These are phyloP conservation scores for Phalaenopsis hybrid DNA, from an alignment of 116 monocot genomes.

Conservation along the genomic window DNA sequence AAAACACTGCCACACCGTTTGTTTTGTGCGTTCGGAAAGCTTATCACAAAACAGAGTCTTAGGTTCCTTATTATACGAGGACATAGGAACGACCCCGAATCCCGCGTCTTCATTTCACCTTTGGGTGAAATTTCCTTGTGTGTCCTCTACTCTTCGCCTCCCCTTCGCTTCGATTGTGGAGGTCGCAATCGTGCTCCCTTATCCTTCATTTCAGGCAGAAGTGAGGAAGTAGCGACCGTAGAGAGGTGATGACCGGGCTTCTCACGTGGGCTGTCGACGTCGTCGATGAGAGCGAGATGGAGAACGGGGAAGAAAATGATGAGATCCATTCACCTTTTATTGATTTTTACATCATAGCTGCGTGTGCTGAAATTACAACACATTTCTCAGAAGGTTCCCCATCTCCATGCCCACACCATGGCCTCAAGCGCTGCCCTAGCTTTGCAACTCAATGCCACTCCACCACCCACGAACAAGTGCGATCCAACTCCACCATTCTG, in stretches of 20 bases:
- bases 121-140: no score
- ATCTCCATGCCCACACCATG: constrained; percentile 78
- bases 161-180: no score
- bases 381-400: constrained; percentile 71
- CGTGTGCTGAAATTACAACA: constrained; percentile 55
- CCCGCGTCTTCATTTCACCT: no score
- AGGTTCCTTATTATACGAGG: no score
- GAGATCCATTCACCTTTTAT: constrained; percentile 14
- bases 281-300: constrained; percentile 32
- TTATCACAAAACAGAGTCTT: no score
- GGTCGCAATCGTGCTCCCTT: no score
- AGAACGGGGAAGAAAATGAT: constrained; percentile 18
- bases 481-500: not conserved
- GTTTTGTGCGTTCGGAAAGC: no score
- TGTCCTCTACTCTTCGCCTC: no score
- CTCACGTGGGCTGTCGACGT: constrained; percentile 77
- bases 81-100: no score
- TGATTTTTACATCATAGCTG: constrained; percentile 50
- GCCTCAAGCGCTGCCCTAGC: constrained; percentile 79
- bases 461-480: constrained; percentile 77
- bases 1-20: no score
- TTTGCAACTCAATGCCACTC: constrained; percentile 81
- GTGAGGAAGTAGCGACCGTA: no score
- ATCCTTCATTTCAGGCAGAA: no score
- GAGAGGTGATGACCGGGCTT: constrained; percentile 37